Base-by-base conservation (phyloP, 768 basidiomycete genomes). In the Boletellus sp. region DNA sequence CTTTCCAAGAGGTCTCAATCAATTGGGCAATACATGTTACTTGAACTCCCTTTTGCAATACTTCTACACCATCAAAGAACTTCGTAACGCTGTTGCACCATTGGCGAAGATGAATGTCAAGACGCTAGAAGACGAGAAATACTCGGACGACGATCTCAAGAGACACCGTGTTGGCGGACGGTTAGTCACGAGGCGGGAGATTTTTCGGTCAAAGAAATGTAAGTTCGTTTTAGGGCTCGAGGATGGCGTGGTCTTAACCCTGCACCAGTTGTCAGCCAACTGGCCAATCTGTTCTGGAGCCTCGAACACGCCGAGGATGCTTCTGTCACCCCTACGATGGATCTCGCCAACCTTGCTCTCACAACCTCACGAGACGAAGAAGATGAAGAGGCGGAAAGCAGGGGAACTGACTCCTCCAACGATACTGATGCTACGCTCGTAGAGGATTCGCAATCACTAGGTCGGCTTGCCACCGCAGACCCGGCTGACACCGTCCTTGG, bases 21-120 rank as follows among this genome's bases (percentile, higher is more conserved):
- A 94, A 61, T 77, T 91, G 19, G 90, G 90, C 43, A 93, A 92
- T 58, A 93, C 90, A 0, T 92, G 91, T 60, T 92, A 91, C 60
- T 72, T 90, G 41, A 93, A 91, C 62, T 92, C 87, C 33, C 72
- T 88, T 31, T 49, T 60, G 37, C 63, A 95, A 87, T 96, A 95
- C 66, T 94, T 96, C 65, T 95, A 93, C 66, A 95, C 93, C n/a
- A 92, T 96, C 68, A 87, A 81, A 62, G 90, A 94, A 32, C 78
- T 96, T 23, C 79, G 94, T 28, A 83, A 85, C 17, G 84, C 87
- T 6, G 82, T 95, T 9, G 72, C 71, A 26, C 80, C 77, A 17
- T 74, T 84, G 72, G 77, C 76, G 22, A 76, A 79, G 49, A 62
- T 76, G 34, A 79, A 78, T 42, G 48, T 76, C 48, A 85, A 84